Evolutionary conservation across 1,284 basidiomycete species (phyloP).

Genomic region (Coniophora puteana): DNA sequence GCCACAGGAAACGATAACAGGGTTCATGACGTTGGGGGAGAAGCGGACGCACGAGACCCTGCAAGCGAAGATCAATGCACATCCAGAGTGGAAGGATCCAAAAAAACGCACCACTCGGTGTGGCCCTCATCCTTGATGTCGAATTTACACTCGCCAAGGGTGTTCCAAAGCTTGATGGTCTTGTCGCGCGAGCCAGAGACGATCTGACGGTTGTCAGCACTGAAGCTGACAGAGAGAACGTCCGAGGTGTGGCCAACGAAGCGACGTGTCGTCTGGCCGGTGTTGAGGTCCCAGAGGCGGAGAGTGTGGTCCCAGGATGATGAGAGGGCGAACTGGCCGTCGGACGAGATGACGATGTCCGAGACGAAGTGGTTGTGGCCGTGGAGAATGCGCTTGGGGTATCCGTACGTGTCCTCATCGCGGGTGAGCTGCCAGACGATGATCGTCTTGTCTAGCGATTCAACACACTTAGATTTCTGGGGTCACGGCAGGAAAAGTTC

Average conservation of each 20-base stretch:
- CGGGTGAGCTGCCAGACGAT: slow-evolving; percentile 99
- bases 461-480: slow-evolving; percentile 18
- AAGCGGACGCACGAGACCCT: slow-evolving; percentile 99
- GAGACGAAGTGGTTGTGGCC: slow-evolving; percentile 99
- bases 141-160: slow-evolving; percentile 99
- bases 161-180: slow-evolving; percentile 99
- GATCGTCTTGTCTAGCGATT: slow-evolving; percentile 90
- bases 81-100: background rate
- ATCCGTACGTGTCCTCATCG: slow-evolving; percentile 90
- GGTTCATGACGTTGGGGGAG: slow-evolving; percentile 97
- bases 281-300: slow-evolving; percentile 98
- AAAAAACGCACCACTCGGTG: slow-evolving; percentile 77
- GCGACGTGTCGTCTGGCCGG: slow-evolving; percentile 88
- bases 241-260: slow-evolving; percentile 99
- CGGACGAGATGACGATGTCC: slow-evolving; percentile 97
- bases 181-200: slow-evolving; percentile 97
- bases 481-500: slow-evolving; percentile 14
- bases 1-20: slow-evolving; percentile 97
- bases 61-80: slow-evolving; percentile 9
- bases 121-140: slow-evolving; percentile 99
- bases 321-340: slow-evolving; percentile 99
- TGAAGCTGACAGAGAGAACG: slow-evolving; percentile 97
- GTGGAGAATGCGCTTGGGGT: slow-evolving; percentile 95
- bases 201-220: slow-evolving; percentile 97
- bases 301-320: slow-evolving; percentile 99